Evolutionary conservation across 306 rosid species (phyloP).

Genomic region (Prunus mira): DNA sequence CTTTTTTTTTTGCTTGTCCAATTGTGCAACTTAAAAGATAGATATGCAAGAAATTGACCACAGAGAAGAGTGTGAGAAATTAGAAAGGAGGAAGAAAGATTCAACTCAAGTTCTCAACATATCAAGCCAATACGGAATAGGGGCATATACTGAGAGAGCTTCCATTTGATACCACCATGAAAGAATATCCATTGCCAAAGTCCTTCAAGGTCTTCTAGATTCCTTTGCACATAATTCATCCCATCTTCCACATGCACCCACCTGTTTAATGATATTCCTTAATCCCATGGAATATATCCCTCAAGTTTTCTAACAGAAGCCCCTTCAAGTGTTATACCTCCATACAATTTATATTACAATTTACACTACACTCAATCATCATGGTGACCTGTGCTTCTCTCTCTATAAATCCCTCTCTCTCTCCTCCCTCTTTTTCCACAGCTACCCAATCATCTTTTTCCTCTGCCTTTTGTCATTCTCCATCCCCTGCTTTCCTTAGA

Average conservation of each 20-base stretch:
- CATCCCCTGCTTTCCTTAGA: constrained; percentile 14
- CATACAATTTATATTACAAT: constrained; percentile 19
- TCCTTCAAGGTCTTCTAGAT: constrained; percentile 15
- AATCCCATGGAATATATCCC: neutral
- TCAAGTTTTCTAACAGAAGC: neutral
- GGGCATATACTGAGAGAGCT: constrained; percentile 43
- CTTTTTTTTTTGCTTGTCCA: neutral
- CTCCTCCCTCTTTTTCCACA: constrained; percentile 45
- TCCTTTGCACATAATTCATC: constrained; percentile 19
- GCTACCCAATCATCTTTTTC: constrained; percentile 11
- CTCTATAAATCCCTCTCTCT: constrained; percentile 68
- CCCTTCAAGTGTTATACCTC: neutral
- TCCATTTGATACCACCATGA: constrained; percentile 34
- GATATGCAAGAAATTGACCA: neutral
- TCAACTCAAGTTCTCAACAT: neutral
- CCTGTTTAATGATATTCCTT: neutral
- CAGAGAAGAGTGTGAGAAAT: neutral
- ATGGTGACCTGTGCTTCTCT: constrained; percentile 49
- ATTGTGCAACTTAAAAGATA: neutral
- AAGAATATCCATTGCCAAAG: constrained; percentile 48
- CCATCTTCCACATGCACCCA: constrained; percentile 7
- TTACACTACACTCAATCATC: constrained; percentile 15
- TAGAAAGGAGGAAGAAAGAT: too few species aligned
- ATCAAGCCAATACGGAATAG: neutral
- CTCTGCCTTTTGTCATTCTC: constrained; percentile 6